Percentiles rank a stretch among this genome's conserved stretches.
Conservation (phyloP, 306 rosid genomes). For the Alnus glutinosa region DNA sequence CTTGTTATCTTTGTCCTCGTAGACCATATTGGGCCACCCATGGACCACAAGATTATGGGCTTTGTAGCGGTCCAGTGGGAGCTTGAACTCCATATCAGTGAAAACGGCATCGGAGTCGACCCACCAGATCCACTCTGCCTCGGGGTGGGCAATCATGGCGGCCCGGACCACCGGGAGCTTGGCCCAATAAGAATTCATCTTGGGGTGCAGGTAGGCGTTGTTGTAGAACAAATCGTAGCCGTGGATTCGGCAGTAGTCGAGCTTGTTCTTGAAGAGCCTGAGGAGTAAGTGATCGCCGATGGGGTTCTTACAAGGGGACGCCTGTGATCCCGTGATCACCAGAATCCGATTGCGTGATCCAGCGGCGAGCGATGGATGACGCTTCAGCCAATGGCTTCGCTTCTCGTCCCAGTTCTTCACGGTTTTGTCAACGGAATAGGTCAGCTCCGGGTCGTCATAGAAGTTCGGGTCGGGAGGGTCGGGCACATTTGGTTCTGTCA, state of each 20-base stretch:
- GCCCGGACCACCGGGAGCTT: conserved; percentile 71
- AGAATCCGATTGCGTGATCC: conserved; percentile 39
- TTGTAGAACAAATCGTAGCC: conserved; percentile 75
- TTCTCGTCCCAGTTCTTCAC: conserved; percentile 70
- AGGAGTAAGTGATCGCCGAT: conserved; percentile 69
- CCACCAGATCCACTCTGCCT: conserved; percentile 58
- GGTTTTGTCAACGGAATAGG: conserved; percentile 55
- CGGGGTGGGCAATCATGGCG: conserved; percentile 51
- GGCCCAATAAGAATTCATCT: conserved; percentile 53
- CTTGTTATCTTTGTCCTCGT: conserved; percentile 47
- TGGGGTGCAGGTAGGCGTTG: conserved; percentile 56
- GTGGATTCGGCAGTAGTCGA: conserved; percentile 74
- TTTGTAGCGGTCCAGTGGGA: conserved; percentile 59
- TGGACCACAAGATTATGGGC: conserved; percentile 66
- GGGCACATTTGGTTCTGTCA: conserved; percentile 35
- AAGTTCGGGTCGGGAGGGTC: conserved; percentile 57
- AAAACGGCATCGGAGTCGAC: conserved; percentile 64
- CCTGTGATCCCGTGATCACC: conserved; percentile 77
- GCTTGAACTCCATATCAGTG: conserved; percentile 86
- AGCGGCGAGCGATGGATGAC: conserved; percentile 49
- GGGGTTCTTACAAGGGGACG: conserved; percentile 59
- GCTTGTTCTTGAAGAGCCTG: conserved; percentile 78
- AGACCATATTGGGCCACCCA: conserved; percentile 65
- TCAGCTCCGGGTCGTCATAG: conserved; percentile 64
- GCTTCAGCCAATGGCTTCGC: conserved; percentile 59